Evolutionary conservation across 106 monocot species (phyloP), one percentile per base, ranked within the genome.

Genomic region (Platanthera guangdongensis): DNA sequence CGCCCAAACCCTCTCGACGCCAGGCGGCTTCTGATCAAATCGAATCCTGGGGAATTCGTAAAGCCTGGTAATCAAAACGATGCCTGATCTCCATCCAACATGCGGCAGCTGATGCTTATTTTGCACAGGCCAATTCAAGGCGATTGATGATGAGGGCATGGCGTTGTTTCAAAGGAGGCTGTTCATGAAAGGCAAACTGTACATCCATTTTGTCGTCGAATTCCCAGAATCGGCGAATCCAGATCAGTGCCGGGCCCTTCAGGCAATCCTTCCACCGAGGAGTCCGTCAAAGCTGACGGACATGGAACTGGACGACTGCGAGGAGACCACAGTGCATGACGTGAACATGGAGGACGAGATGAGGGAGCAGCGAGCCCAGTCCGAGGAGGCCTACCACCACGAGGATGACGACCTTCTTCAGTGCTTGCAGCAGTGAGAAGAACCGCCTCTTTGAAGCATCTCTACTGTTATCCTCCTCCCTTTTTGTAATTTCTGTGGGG

Each of bases 251-350:
- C 83, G 87, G 81, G 82, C 81, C 46, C 9, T 90, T 0, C 85
- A 87, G 51, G 52, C 47, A 1, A 76, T 90, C 8, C 82, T 90
- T 19, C 90, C 90, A 0, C 80, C 80, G 5, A 84, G 81, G 78
- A 6, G 80, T 22, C 59, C 80, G 2, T 52, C 81, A 4, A 85
- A 83, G 80, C 79, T 87, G 10, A 81, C 81, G 0, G 90, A 90
- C 73, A 90, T 87, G 90, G 90, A 90, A 48, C 77, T 90, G 7
- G 90, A 90, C 50, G 90, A 90, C 64, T 90, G 90, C 21, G 87
- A 90, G 79, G 90, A 90, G 80, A 90, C 90, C 0, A 90, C 86
- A 1, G 49, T 90, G 50, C 86, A 90, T 64, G 86, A 86, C 57
- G 90, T 90, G 10, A 87, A 90, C 78, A 90, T 90, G 5, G 87